Percentiles rank a stretch among this genome's conserved stretches.
These are phyloP conservation scores for Hawksworthiomyces lignivorus DNA, from an alignment of 2,329 filamentous ascomycete species.

Conservation along the genomic window DNA sequence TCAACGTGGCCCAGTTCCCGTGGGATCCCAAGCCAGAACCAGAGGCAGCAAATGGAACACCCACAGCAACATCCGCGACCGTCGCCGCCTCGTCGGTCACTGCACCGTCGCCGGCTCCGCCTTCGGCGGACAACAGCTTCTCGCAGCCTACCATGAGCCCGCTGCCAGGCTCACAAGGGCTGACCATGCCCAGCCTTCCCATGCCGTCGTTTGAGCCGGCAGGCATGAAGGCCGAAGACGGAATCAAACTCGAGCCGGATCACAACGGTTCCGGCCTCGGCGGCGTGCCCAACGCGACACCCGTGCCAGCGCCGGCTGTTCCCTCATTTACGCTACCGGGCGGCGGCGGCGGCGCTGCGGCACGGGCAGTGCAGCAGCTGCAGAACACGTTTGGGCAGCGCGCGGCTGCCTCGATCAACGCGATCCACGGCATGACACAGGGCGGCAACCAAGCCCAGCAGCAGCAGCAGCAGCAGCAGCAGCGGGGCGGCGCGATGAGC, in stretches of 20 bases:
- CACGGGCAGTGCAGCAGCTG: constrained; percentile 49
- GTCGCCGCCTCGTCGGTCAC: constrained; percentile 4
- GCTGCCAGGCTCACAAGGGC: constrained; percentile 20
- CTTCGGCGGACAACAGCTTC: constrained; percentile 18
- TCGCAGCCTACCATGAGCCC: constrained; percentile 29
- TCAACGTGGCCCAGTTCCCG: constrained; percentile 81
- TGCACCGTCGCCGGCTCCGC: constrained; percentile 16
- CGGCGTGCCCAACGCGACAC: background rate
- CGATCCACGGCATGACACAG: constrained; percentile 40
- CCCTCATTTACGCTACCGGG: constrained; percentile 23
- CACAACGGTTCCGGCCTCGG: background rate
- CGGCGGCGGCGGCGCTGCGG: constrained; percentile 34
- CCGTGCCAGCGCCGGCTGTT: constrained; percentile 16
- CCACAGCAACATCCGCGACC: background rate
- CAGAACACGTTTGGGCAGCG: constrained; percentile 53
- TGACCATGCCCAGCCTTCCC: constrained; percentile 21
- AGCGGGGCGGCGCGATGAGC: constrained; percentile 8
- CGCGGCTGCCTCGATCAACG: constrained; percentile 59
- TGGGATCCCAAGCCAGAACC: constrained; percentile 84
- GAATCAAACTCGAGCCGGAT: constrained; percentile 15
- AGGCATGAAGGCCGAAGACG: background rate
- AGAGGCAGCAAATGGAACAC: constrained; percentile 22
- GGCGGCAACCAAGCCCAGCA: constrained; percentile 17
- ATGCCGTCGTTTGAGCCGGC: constrained; percentile 15
- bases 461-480: constrained; percentile 18